These are phyloP conservation scores for Cruciata laevipes DNA, from an alignment of 257 asterid genomes.

Conservation along the genomic window DNA sequence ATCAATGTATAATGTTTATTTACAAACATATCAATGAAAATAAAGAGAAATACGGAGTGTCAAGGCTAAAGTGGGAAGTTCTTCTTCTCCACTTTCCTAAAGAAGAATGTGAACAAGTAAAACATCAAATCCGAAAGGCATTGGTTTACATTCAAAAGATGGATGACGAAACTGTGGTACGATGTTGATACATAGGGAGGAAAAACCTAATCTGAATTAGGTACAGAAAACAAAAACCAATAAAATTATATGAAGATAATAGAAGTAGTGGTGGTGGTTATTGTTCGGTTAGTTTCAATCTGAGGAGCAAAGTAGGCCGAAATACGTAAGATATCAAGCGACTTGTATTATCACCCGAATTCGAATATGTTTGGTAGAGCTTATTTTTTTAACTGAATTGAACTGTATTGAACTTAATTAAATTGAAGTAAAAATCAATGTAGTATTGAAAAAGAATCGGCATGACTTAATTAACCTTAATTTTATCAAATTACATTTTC, in stretches of 20 bases:
- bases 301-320: not conserved
- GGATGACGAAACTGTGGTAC: not conserved
- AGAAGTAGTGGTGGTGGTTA: not conserved
- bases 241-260: not conserved
- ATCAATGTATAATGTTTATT: too few relatives aligned
- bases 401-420: too few relatives aligned
- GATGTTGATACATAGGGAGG: not conserved
- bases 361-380: too few relatives aligned
- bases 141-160: not conserved
- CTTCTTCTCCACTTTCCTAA: not conserved
- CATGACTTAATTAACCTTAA: too few relatives aligned
- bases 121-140: not conserved
- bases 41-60: not conserved
- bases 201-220: not conserved
- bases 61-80: not conserved
- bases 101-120: not conserved
- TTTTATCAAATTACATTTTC: too few relatives aligned
- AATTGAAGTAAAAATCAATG: too few relatives aligned
- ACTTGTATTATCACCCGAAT: too few relatives aligned
- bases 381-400: too few relatives aligned
- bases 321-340: too few relatives aligned
- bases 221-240: not conserved
- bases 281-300: not conserved
- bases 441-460: too few relatives aligned
- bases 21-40: too few relatives aligned